Conservation (phyloP, 495 filamentous ascomycete species). For the Penicillium crystallinum region DNA sequence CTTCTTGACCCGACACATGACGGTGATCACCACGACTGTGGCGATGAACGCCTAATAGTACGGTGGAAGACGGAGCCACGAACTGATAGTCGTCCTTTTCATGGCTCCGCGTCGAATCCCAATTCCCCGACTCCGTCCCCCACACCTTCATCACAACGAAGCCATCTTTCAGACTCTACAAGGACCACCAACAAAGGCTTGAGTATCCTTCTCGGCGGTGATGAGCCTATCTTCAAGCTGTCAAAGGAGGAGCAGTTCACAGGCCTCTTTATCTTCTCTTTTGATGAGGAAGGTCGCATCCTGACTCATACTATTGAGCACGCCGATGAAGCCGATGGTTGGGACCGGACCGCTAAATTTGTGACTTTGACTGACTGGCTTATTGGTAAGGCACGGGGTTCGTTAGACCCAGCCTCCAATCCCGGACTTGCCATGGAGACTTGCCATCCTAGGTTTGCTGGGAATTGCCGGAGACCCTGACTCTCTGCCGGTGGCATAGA, state of each 20-base stretch:
- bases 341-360: constrained; percentile 65
- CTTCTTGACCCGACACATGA: constrained; percentile 27
- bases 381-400: constrained; percentile 56
- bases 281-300: constrained; percentile 84
- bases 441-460: constrained; percentile 14
- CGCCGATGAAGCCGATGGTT: constrained; percentile 69
- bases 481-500: too few relatives aligned
- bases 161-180: constrained; percentile 20
- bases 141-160: not conserved
- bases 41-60: constrained; percentile 76
- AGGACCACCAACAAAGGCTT: constrained; percentile 35
- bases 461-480: not conserved
- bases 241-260: constrained; percentile 52
- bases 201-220: constrained; percentile 47
- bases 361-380: constrained; percentile 88
- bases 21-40: constrained; percentile 31
- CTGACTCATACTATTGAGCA: constrained; percentile 89
- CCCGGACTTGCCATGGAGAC: constrained; percentile 30
- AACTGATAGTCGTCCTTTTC: constrained; percentile 27
- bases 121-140: not conserved
- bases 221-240: constrained; percentile 67
- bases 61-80: constrained; percentile 67
- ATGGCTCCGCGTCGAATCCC: constrained; percentile 3
- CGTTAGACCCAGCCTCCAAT: constrained; percentile 38
- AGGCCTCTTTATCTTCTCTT: constrained; percentile 91